phyloP scores from a whole-genome alignment of 2,329 filamentous ascomycete species.

The Pleoardoris graminearum region DNA sequence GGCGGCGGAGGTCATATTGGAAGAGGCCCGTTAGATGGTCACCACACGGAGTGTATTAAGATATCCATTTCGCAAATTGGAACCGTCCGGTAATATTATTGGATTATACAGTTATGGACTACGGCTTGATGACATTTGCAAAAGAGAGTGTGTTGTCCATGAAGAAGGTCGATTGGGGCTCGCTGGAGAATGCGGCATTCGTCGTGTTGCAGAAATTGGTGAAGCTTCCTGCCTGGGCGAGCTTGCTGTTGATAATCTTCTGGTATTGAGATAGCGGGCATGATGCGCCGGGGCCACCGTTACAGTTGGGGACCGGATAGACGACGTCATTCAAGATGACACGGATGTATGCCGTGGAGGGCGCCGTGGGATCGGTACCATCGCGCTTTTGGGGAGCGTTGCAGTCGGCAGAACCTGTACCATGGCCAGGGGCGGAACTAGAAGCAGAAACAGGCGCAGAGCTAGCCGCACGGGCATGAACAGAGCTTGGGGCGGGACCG shows the following conservation, averaged over 20 bases:
- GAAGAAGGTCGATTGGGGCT: constrained; percentile 3
- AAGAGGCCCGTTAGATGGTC: not conserved
- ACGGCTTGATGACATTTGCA: constrained; percentile 1
- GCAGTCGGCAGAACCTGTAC: not conserved
- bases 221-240: constrained; percentile 55
- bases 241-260: constrained; percentile 50
- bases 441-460: not conserved
- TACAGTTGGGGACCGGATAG: constrained; percentile 61
- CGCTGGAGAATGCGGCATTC: constrained; percentile 5
- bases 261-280: constrained; percentile 39
- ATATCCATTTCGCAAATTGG: too few species aligned
- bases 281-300: constrained; percentile 55
- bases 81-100: too few species aligned
- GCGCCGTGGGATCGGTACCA: constrained; percentile 11
- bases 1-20: constrained; percentile 61
- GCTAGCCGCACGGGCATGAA: too few species aligned
- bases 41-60: too few species aligned
- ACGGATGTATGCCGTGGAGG: constrained; percentile 51
- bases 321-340: constrained; percentile 66
- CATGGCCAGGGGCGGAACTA: not conserved
- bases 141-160: constrained; percentile 4
- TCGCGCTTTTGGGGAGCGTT: constrained; percentile 5
- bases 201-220: constrained; percentile 49
- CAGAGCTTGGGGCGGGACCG: not conserved
- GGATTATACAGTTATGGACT: not conserved